Conservation (phyloP, 1,284 basidiomycete species). For the Trametes hirsuta region DNA sequence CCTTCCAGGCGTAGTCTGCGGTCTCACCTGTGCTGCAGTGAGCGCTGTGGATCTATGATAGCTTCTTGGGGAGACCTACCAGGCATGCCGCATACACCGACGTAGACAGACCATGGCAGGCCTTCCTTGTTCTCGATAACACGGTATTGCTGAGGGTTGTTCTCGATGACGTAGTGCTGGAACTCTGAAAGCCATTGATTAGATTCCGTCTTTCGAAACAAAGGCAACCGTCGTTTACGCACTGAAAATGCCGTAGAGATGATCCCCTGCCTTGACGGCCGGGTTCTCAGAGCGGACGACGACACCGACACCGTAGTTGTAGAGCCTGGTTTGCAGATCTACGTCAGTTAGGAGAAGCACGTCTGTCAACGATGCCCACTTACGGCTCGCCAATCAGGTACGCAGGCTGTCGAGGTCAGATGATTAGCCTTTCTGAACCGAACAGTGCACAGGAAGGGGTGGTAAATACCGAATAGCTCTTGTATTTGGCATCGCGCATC, state of each 20-base stretch:
- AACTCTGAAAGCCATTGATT: conserved; percentile 16
- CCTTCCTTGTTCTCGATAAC: conserved; percentile 32
- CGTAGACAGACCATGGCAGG: conserved; percentile 36
- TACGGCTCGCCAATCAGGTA: conserved; percentile 20
- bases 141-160: conserved; percentile 9
- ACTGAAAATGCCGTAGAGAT: conserved; percentile 43
- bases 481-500: conserved; percentile 36
- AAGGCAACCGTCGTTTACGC: background rate
- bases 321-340: conserved; percentile 4
- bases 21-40: conserved; percentile 25
- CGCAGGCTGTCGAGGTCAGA: conserved; percentile 1
- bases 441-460: background rate
- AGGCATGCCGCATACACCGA: conserved; percentile 38
- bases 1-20: conserved; percentile 31
- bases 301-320: conserved; percentile 41
- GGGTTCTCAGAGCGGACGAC: conserved; percentile 48
- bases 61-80: conserved; percentile 19
- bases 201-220: no score
- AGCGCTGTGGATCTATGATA: background rate
- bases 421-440: background rate
- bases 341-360: background rate
- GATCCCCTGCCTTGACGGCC: conserved; percentile 44
- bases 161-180: conserved; percentile 26
- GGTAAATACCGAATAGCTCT: conserved; percentile 10
- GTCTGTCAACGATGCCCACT: background rate